Evolutionary conservation across 441 rosid genomes (phyloP), one percentile per base, ranked within the genome.

Genomic region (Pelargonium cotyledonis): DNA sequence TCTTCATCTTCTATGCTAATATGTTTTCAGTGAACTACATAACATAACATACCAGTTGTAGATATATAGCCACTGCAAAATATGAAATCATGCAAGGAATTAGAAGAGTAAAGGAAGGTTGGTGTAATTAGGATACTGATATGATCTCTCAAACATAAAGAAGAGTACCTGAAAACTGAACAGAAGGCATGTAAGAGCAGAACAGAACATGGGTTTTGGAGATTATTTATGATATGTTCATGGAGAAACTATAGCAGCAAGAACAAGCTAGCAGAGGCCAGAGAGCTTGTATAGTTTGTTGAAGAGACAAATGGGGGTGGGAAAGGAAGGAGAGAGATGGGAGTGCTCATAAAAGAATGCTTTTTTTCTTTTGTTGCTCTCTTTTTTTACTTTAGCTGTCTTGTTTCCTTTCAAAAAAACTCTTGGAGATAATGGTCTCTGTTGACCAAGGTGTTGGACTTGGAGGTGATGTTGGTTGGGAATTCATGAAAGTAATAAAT

Each of bases 401-500:
- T 60, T 29, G 38, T 43, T 53, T 9, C 31, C 26, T 55, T 66
- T 66, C 8, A 6, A 6, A 38, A 38, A 38, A 38, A 38, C 41
- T 66, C 68, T 71, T 5, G 66, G 58, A 72, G 72, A 73, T 60
- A 73, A 70, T 75, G 77, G 73, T 75, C 65, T 76, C 65, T 76
- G 80, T 82, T 85, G 84, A 82, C 85, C 49, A 53, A 72, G 31
- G 41, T 38, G 41, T 38, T 38, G 60, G 70, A 5, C 63, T 19
- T 21, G 69, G 40, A 8, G 49, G 58, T 23, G 49, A 16, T 65
- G 79, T 77, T 85, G 68, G 85, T 78, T 81, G 86, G 75, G 82
- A 80, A 72, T 79, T 76, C 71, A 80, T 75, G 71, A 72, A 83
- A 80, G 81, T 73, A 70, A 79, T 79, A 49, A 80, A 80, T 80